These are phyloP conservation scores for Colletotrichum gigasporum DNA, from an alignment of 2,329 filamentous ascomycete genomes.

Conservation along the genomic window DNA sequence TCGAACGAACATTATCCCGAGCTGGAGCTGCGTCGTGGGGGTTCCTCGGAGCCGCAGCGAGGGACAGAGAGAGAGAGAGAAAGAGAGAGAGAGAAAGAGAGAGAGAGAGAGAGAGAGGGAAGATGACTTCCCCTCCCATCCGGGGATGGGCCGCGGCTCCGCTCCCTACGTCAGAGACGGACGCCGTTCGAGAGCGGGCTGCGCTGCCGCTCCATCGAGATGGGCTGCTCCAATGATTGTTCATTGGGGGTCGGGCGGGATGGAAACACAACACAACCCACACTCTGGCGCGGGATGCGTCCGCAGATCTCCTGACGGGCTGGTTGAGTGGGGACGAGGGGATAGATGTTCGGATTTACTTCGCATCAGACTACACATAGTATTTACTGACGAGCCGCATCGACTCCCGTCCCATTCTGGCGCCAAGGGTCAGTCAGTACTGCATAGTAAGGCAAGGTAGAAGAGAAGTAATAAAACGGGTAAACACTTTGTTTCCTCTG, in stretches of 20 bases:
- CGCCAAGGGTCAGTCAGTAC: too few relatives aligned
- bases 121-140: too few relatives aligned
- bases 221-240: background rate
- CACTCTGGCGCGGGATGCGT: background rate
- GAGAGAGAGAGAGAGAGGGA: too few relatives aligned
- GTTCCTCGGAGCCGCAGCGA: slow-evolving; percentile 1
- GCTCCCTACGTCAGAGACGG: too few relatives aligned
- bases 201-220: slow-evolving; percentile 1
- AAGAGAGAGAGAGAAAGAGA: too few relatives aligned
- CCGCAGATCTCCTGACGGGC: slow-evolving; percentile 6
- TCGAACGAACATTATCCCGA: slow-evolving; percentile 14
- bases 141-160: background rate
- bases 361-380: background rate
- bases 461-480: too few relatives aligned
- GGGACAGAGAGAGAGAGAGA: too few relatives aligned
- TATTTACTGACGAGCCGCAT: too few relatives aligned
- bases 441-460: too few relatives aligned
- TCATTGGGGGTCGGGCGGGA: background rate
- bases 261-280: background rate
- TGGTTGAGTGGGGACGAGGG: background rate
- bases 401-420: too few relatives aligned
- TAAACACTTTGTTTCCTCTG: too few relatives aligned
- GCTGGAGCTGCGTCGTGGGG: background rate
- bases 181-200: too few relatives aligned
- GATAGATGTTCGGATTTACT: slow-evolving; percentile 11